Conservation (phyloP, 2,329 filamentous ascomycete genomes). For the Venturia asperata region DNA sequence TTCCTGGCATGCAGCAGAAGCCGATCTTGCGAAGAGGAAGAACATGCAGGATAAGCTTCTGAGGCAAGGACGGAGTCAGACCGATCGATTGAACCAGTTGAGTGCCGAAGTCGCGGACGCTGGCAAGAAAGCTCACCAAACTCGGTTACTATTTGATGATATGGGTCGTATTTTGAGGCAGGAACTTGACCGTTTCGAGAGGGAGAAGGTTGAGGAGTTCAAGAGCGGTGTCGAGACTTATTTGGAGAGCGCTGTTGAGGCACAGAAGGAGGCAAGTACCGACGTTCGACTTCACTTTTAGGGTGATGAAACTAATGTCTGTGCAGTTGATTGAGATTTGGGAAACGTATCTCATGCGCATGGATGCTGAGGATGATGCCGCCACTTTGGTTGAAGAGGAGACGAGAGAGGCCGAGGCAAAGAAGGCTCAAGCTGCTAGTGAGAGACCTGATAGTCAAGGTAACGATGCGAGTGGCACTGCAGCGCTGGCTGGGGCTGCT, state of each 20-base stretch:
- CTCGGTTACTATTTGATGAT: constrained; percentile 85
- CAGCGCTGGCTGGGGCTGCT: background rate
- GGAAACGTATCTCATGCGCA: constrained; percentile 95
- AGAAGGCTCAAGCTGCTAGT: background rate
- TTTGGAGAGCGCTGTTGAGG: constrained; percentile 91
- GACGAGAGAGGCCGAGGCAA: constrained; percentile 11
- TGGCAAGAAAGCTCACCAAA: constrained; percentile 86
- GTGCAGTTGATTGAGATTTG: constrained; percentile 72
- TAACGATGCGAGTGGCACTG: background rate
- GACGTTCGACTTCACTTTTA: constrained; percentile 43
- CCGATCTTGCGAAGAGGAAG: constrained; percentile 84
- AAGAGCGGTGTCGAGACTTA: constrained; percentile 98
- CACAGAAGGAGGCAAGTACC: constrained; percentile 83
- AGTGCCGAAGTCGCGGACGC: constrained; percentile 91
- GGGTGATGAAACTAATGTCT: constrained; percentile 16
- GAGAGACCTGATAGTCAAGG: constrained; percentile 13
- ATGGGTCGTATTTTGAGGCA: constrained; percentile 90
- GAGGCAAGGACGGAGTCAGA: constrained; percentile 87
- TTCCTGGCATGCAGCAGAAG: constrained; percentile 85
- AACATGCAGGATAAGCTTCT: constrained; percentile 88
- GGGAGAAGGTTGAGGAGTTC: constrained; percentile 97
- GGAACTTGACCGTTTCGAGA: constrained; percentile 89
- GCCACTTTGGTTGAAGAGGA: constrained; percentile 15
- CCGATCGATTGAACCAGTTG: constrained; percentile 88
- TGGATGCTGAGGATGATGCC: constrained; percentile 81